Evolutionary conservation across 768 basidiomycete species (phyloP).

Genomic region (Boletus coccyginus): DNA sequence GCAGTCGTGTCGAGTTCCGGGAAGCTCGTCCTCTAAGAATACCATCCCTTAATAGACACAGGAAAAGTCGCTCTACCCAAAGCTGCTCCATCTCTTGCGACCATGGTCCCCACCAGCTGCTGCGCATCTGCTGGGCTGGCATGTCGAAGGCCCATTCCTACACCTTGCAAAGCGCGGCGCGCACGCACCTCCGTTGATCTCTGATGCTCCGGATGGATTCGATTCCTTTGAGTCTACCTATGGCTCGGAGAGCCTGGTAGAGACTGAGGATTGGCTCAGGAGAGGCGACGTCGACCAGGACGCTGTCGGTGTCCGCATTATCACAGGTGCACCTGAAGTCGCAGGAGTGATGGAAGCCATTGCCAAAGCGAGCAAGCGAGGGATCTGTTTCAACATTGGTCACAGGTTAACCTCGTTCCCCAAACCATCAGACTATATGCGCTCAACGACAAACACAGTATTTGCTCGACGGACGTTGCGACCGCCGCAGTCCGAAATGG

Average conservation of each 20-base stretch:
- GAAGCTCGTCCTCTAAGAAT: neutral
- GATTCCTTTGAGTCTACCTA: conserved; percentile 73
- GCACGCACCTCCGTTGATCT: conserved; percentile 67
- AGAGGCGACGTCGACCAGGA: conserved; percentile 26
- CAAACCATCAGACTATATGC: neutral
- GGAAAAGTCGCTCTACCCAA: conserved; percentile 71
- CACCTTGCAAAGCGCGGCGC: conserved; percentile 81
- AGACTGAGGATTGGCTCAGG: conserved; percentile 69
- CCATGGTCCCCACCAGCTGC: conserved; percentile 63
- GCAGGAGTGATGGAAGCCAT: conserved; percentile 77
- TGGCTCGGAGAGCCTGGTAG: conserved; percentile 59
- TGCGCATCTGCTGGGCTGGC: conserved; percentile 83
- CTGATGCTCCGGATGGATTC: conserved; percentile 60
- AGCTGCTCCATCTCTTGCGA: conserved; percentile 61
- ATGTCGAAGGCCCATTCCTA: conserved; percentile 89
- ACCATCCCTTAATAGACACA: conserved; percentile 54
- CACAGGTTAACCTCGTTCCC: conserved; percentile 57
- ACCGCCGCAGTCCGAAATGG: conserved; percentile 68
- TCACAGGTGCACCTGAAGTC: conserved; percentile 87
- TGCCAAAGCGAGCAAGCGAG: conserved; percentile 53
- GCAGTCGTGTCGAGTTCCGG: neutral
- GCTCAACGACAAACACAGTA: conserved; percentile 38
- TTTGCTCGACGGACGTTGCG: conserved; percentile 72
- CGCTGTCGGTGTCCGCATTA: conserved; percentile 63
- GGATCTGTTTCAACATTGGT: conserved; percentile 81